Conservation (phyloP, 257 asterid genomes). For the Plantago elongata region DNA sequence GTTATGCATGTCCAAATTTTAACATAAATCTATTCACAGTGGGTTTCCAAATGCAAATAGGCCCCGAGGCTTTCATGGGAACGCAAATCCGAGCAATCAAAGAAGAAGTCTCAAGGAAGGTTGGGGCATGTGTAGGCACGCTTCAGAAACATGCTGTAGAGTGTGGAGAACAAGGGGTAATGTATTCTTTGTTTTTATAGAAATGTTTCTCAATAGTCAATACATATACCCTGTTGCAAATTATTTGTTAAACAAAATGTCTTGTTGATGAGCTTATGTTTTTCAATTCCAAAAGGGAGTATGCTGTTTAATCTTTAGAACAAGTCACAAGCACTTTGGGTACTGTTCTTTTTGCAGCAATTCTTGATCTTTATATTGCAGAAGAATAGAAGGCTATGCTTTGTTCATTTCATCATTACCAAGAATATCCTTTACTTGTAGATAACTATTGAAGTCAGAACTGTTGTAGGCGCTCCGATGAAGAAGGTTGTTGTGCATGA, state of each 20-base stretch:
- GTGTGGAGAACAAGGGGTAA: conserved; percentile 58
- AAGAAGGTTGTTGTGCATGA: conserved; percentile 58
- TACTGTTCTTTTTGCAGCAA: too few species aligned
- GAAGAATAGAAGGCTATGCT: neutral
- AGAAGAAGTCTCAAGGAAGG: conserved; percentile 49
- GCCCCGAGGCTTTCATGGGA: conserved; percentile 41
- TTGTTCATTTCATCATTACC: conserved; percentile 6
- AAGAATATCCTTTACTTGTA: conserved; percentile 15
- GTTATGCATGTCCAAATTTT: neutral
- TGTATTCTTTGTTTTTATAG: neutral
- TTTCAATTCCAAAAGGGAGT: neutral
- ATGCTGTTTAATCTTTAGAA: neutral
- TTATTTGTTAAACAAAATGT: too few species aligned
- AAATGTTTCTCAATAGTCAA: conserved; percentile 1
- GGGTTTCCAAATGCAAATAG: conserved; percentile 71
- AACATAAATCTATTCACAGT: conserved; percentile 33
- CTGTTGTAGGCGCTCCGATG: conserved; percentile 57
- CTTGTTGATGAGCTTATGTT: too few species aligned
- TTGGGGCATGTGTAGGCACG: conserved; percentile 37
- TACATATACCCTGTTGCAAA: neutral
- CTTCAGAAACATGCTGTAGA: conserved; percentile 51
- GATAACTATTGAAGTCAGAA: conserved; percentile 70
- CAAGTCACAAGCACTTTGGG: neutral
- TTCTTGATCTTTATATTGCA: neutral
- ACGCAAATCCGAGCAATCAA: conserved; percentile 50